Percentiles rank a stretch among this genome's conserved stretches.
These are phyloP conservation scores for Aegilops umbellulata DNA, from an alignment of 176 grass and related monocot species.

Conservation along the genomic window DNA sequence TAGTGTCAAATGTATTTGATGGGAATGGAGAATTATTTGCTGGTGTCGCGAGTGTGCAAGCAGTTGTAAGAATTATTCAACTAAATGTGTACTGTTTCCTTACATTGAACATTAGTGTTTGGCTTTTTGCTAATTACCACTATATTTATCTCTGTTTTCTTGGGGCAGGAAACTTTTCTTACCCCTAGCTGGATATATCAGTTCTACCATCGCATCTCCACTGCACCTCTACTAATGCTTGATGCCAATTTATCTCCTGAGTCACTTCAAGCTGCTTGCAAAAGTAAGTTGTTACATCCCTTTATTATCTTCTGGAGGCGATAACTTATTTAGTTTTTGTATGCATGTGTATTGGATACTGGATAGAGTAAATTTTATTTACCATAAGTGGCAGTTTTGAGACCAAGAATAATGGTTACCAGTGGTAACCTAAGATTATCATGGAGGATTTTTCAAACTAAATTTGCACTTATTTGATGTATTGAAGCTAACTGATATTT, in stretches of 20 bases:
- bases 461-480: neutral
- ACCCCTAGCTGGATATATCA: slow-evolving; percentile 66
- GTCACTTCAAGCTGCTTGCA: slow-evolving; percentile 78
- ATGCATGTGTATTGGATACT: neutral
- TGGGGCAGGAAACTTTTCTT: slow-evolving; percentile 72
- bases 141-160: slow-evolving; percentile 16
- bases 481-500: neutral
- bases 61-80: slow-evolving; percentile 78
- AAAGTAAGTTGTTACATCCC: slow-evolving; percentile 44
- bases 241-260: slow-evolving; percentile 84
- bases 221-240: slow-evolving; percentile 78
- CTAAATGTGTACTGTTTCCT: neutral
- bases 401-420: neutral
- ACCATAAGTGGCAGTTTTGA: neutral
- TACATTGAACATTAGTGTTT: neutral
- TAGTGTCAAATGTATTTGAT: slow-evolving; percentile 87
- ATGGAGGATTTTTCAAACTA: neutral
- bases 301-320: slow-evolving; percentile 7
- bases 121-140: slow-evolving; percentile 13
- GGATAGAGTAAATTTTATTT: neutral
- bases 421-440: neutral
- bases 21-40: slow-evolving; percentile 62
- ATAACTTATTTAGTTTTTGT: slow-evolving; percentile 14
- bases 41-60: slow-evolving; percentile 75
- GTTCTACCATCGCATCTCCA: slow-evolving; percentile 51